Conservation (phyloP, 352 stramenopile genomes). For the Blastocystis sp. region DNA sequence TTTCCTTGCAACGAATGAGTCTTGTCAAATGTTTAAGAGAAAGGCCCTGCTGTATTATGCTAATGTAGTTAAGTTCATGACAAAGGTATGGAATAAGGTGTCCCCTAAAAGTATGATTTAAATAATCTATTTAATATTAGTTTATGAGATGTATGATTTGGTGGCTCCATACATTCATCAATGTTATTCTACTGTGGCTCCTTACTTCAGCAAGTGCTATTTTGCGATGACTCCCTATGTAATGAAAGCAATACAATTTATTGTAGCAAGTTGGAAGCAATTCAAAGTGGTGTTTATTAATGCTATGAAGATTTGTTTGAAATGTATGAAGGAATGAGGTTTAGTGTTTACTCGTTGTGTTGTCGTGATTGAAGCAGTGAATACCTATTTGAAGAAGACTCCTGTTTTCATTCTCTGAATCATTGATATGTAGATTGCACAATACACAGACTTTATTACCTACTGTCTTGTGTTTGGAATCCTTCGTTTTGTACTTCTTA, state of each 20-base stretch:
- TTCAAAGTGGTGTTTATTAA: background rate
- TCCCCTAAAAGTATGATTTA: background rate
- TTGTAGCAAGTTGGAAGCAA: background rate
- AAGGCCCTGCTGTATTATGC: background rate
- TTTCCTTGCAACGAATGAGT: background rate
- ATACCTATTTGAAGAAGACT: background rate
- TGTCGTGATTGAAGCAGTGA: background rate
- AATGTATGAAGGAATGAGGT: too few relatives aligned
- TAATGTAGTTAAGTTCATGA: background rate
- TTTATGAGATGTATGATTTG: too few relatives aligned
- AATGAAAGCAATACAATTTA: background rate
- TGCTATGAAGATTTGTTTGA: background rate
- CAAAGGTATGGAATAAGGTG: background rate
- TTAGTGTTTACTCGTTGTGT: background rate
- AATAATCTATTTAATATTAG: too few relatives aligned
- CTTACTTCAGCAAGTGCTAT: too few relatives aligned
- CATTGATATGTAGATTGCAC: background rate
- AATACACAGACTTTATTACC: background rate
- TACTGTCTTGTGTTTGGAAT: background rate
- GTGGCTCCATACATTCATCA: too few relatives aligned
- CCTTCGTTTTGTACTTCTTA: background rate
- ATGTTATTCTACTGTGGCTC: too few relatives aligned
- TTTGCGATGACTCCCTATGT: background rate
- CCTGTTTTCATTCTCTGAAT: background rate
- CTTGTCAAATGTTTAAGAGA: background rate